Base-by-base conservation (phyloP, 2,329 filamentous ascomycete species). In the Scopulariopsis brevicaulis region DNA sequence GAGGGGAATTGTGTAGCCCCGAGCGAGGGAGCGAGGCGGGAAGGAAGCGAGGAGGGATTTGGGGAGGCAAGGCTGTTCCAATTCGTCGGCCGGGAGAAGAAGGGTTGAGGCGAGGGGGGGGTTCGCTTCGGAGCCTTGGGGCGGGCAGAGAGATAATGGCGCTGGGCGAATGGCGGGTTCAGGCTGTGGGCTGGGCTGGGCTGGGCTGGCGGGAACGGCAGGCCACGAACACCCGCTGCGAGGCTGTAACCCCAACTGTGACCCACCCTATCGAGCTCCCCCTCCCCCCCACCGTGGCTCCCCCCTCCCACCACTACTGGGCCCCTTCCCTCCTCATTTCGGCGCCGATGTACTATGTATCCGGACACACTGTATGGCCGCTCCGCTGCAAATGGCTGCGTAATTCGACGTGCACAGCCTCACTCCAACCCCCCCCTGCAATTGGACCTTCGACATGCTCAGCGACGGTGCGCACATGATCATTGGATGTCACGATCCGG, bases 211-310 rank as follows among this genome's bases (percentile, higher is more conserved):
- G 34, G 46, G 55, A 40, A 28, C 20, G 43, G n/a, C 46, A 12
- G 46, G 20, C 46, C 46, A 50, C 46, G 46, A 50, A 50, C 46
- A 25, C 54, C n/a, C n/a, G 34, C 54, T 57, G 48, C 55, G 55
- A 57, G 55, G 55, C 55, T 57, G 55, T 32, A 57, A 57, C 55
- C 55, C 48, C 46, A 53, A 37, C 28, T 32, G 28, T 32, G 28
- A 32, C 28, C 28, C 28, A 32, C 28, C 22, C 46, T 8, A 50
- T 40, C 54, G 25, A 46, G 37, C 37, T 37, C 53, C 35, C 53
- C 40, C 37, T 40, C 18, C 37, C 34, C 43, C 12, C 46, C 40
- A 46, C 15, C 40, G n/a, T n/a, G 46, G n/a, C 22, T 7, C n/a
- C 46, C 22, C 46, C 46, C 11, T 20, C 46, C 20, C 7, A 12